phyloP scores from a whole-genome alignment of 2,329 filamentous ascomycete genomes.

The Alternaria arborescens region DNA sequence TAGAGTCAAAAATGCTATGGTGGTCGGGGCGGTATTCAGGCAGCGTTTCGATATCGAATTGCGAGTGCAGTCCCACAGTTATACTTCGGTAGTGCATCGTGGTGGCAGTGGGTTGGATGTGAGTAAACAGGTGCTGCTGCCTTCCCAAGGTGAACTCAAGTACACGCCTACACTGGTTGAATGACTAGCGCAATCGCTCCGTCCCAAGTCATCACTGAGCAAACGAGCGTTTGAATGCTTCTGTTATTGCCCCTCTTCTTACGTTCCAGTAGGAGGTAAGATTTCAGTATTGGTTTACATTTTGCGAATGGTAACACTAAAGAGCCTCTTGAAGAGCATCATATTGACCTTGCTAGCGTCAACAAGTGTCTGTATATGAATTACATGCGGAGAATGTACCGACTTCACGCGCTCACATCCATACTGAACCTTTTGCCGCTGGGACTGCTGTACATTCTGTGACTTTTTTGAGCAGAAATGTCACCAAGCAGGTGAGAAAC shows the following conservation, averaged over 20 bases:
- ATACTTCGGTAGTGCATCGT: constrained; percentile 51
- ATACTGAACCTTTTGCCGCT: too few relatives aligned
- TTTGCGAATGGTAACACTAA: neutral
- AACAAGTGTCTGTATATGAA: neutral
- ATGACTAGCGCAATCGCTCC: neutral
- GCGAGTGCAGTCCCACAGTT: constrained; percentile 52
- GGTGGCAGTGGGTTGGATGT: neutral
- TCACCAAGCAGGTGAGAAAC: neutral
- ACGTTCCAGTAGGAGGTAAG: neutral
- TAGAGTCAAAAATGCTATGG: constrained; percentile 11
- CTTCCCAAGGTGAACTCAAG: neutral
- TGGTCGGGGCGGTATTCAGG: constrained; percentile 49
- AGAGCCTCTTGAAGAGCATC: neutral
- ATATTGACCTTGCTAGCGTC: neutral
- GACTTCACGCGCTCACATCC: neutral
- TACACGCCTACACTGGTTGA: neutral
- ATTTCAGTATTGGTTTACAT: neutral
- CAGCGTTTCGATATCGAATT: constrained; percentile 51
- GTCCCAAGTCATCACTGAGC: neutral
- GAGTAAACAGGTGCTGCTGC: neutral
- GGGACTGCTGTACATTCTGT: too few relatives aligned
- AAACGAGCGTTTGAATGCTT: neutral
- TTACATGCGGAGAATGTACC: neutral
- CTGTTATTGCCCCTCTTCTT: neutral
- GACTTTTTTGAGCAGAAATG: too few relatives aligned